These are phyloP conservation scores for Volvariella surrecta DNA, from an alignment of 1,284 basidiomycete species.

Conservation along the genomic window DNA sequence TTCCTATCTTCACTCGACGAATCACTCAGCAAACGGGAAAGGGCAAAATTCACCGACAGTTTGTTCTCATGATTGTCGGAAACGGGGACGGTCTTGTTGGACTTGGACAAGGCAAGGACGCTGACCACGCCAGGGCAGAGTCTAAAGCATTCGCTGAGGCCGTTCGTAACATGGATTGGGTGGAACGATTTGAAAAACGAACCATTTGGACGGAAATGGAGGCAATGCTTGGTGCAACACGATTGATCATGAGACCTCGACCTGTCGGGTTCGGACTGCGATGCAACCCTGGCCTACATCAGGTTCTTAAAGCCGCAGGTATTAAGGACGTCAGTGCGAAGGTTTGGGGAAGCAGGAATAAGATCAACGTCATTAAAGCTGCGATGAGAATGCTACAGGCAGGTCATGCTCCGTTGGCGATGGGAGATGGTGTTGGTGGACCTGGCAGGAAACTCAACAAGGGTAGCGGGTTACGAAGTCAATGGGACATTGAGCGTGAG, in stretches of 20 bases:
- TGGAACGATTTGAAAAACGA: conserved; percentile 82
- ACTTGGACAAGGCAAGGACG: conserved; percentile 81
- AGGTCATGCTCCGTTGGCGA: conserved; percentile 63
- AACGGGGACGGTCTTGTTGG: conserved; percentile 87
- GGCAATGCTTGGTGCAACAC: conserved; percentile 82
- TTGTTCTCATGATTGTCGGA: conserved; percentile 74
- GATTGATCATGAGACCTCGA: conserved; percentile 78
- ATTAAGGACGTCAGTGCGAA: conserved; percentile 93
- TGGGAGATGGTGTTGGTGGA: conserved; percentile 74
- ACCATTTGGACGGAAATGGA: conserved; percentile 88
- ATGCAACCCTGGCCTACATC: conserved; percentile 85
- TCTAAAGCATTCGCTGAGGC: conserved; percentile 68
- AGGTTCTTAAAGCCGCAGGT: conserved; percentile 85
- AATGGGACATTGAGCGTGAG: conserved; percentile 60
- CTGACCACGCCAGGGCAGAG: conserved; percentile 49
- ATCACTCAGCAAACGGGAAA: conserved; percentile 83
- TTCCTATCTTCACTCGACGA: conserved; percentile 48
- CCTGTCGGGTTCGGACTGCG: conserved; percentile 92
- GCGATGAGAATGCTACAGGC: conserved; percentile 59
- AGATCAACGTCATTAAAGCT: conserved; percentile 44
- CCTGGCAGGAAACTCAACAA: conserved; percentile 58
- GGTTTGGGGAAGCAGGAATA: conserved; percentile 89
- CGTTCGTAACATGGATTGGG: conserved; percentile 81
- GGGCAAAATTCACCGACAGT: conserved; percentile 68
- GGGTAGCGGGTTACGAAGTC: conserved; percentile 57